Evolutionary conservation across 2,329 filamentous ascomycete species (phyloP), one percentile per base, ranked within the genome.

Genomic region (Alternaria ventricosa): DNA sequence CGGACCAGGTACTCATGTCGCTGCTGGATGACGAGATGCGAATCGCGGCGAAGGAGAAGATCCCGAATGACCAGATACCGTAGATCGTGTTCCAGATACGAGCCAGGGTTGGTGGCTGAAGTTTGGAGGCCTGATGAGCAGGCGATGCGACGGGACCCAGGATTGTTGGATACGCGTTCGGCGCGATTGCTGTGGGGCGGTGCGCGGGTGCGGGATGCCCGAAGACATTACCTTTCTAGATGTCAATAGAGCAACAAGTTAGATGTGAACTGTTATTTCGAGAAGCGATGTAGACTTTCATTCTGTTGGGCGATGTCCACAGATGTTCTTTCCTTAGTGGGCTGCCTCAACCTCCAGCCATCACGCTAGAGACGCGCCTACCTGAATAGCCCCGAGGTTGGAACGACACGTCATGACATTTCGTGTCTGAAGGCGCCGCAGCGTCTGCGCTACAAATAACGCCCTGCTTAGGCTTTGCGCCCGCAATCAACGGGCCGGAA

Each of bases 21-120:
- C 55, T 78, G 25, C 60, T 78, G 20, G 74, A 75, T 41, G 67
- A 71, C 5, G 43, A 70, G 15, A 74, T 78, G 76, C 64, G 41
- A 28, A 13, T 47, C 15, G 73, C 76, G 11, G 73, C 70, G 5
- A 63, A 36, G 45, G 62, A 65, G 50, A 58, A 72, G 55, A 73
- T 73, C 56, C 67, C 71, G 2, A 69, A 62, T n/a, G 62, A 64
- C 22, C 43, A 47, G 45, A 64, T 58, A 55, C 59, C 62, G 11
- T 64, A 61, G 53, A 20, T 7, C 6, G 11, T 12, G 23, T 6
- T 7, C n/a, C 7, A 51, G 49, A 5, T n/a, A 46, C 22, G 43
- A 27, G 11, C 2, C 11, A 9, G 22, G 18, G 27, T 44, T 44
- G 27, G 54, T 46, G 18, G 30, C 41, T 11, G 25, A 36, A 23